Evolutionary conservation across 2,329 filamentous ascomycete genomes (phyloP).

Genomic region (Hypoxylon sp.): DNA sequence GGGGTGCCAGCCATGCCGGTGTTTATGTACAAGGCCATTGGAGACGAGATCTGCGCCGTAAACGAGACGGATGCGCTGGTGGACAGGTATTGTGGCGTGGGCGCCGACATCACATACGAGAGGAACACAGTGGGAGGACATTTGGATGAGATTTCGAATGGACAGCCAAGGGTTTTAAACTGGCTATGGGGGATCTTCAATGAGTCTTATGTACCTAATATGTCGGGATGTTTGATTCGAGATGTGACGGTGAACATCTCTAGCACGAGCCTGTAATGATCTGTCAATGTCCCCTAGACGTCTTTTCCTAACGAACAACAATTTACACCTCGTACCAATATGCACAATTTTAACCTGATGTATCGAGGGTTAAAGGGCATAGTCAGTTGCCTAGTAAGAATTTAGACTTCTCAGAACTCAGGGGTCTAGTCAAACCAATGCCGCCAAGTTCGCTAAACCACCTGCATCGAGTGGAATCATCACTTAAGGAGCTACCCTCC

Average conservation of each 20-base stretch:
- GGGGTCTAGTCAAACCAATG: too few relatives aligned
- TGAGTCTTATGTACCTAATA: slow-evolving; percentile 25
- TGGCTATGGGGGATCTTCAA: slow-evolving; percentile 38
- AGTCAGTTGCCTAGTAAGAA: too few relatives aligned
- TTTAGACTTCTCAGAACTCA: too few relatives aligned
- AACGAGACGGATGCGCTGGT: slow-evolving; percentile 60
- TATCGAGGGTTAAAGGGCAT: too few relatives aligned
- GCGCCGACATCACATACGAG: slow-evolving; percentile 59
- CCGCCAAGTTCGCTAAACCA: too few relatives aligned
- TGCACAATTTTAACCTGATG: too few relatives aligned
- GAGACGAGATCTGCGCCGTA: slow-evolving; percentile 60
- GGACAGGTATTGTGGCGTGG: slow-evolving; percentile 56
- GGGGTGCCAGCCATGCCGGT: slow-evolving; percentile 60
- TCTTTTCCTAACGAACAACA: too few relatives aligned
- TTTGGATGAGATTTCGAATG: slow-evolving; percentile 52
- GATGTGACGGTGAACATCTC: slow-evolving; percentile 20
- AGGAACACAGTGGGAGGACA: slow-evolving; percentile 61
- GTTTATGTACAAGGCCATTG: slow-evolving; percentile 62
- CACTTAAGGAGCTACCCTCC: neutral
- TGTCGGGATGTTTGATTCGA: slow-evolving; percentile 8
- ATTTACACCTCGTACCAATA: too few relatives aligned
- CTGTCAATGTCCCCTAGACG: too few relatives aligned
- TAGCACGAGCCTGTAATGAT: too few relatives aligned
- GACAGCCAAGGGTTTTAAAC: slow-evolving; percentile 27
- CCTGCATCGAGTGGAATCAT: too few relatives aligned